Conservation (phyloP, 176 grass and related monocot species). For the Carex cristatella region DNA sequence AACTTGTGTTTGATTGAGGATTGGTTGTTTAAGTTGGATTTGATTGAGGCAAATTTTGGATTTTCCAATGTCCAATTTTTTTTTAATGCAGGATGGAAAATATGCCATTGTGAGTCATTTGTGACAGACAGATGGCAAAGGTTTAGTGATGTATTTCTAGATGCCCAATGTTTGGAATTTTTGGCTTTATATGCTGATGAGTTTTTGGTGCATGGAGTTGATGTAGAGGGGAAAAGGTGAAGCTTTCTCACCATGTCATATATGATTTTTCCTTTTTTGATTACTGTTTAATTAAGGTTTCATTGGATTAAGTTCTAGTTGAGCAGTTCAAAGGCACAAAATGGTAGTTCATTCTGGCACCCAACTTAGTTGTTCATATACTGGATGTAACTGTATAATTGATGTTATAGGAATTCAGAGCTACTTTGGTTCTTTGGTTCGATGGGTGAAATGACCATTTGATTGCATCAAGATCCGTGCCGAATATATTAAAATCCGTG, state of each 20-base stretch:
- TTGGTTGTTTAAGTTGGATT: neutral
- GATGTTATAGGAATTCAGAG: neutral
- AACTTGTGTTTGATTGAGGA: no score
- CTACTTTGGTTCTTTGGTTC: no score
- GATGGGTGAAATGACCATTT: no score
- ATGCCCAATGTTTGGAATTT: slow-evolving; percentile 54
- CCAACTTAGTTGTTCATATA: neutral
- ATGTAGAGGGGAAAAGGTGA: slow-evolving; percentile 94
- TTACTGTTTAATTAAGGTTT: neutral
- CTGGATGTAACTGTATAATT: neutral
- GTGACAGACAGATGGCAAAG: slow-evolving; percentile 82
- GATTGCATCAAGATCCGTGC: no score
- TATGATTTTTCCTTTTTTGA: neutral
- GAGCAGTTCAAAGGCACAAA: no score
- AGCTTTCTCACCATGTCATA: neutral
- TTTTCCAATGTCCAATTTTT: slow-evolving; percentile 9
- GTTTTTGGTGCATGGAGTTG: slow-evolving; percentile 98
- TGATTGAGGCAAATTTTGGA: neutral
- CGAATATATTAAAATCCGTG: no score
- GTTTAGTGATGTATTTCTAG: slow-evolving; percentile 66
- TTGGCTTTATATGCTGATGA: slow-evolving; percentile 77
- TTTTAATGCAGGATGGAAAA: slow-evolving; percentile 56
- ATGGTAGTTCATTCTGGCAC: no score
- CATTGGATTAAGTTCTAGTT: no score
- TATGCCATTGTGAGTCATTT: slow-evolving; percentile 55